A percentile compares a stretch with the other conserved stretches of the same genome.
These are phyloP conservation scores for Botrytis deweyae DNA, from an alignment of 2,329 filamentous ascomycete genomes.

Conservation along the genomic window DNA sequence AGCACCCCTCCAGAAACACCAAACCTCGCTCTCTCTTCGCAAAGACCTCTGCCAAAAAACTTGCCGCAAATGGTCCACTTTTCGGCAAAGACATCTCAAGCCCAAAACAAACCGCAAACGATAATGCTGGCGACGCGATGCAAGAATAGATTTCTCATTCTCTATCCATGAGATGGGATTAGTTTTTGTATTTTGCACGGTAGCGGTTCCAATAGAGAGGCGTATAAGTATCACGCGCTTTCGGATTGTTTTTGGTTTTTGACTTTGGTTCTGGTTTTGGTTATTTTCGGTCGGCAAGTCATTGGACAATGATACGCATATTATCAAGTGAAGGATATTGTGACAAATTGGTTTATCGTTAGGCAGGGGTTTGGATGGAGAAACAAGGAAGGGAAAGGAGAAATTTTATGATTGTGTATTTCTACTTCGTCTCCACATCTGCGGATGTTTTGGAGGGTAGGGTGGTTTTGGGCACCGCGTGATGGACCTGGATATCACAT, in stretches of 20 bases:
- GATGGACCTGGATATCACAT: constrained; percentile 21
- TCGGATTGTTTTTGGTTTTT: neutral
- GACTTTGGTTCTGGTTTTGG: constrained; percentile 8
- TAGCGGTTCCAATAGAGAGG: neutral
- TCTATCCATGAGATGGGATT: neutral
- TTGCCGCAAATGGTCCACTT: constrained; percentile 37
- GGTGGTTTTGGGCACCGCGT: constrained; percentile 9
- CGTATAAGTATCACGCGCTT: constrained; percentile 21
- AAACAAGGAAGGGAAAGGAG: neutral
- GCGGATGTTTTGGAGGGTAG: neutral
- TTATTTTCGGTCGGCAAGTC: constrained; percentile 6
- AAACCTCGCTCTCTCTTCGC: constrained; percentile 70
- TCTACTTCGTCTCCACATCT: constrained; percentile 18
- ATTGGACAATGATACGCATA: constrained; percentile 3
- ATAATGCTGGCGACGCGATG: constrained; percentile 8
- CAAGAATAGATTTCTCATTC: constrained; percentile 13
- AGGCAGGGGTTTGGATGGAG: constrained; percentile 10
- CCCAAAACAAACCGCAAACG: neutral
- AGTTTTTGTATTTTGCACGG: neutral
- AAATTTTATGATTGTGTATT: constrained; percentile 17
- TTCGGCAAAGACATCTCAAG: constrained; percentile 30
- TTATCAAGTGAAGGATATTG: constrained; percentile 20
- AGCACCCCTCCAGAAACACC: constrained; percentile 45
- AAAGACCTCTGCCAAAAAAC: constrained; percentile 63
- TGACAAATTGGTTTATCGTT: constrained; percentile 8